phyloP scores from a whole-genome alignment of 2,329 filamentous ascomycete species.

The Aureobasidium sp. region DNA sequence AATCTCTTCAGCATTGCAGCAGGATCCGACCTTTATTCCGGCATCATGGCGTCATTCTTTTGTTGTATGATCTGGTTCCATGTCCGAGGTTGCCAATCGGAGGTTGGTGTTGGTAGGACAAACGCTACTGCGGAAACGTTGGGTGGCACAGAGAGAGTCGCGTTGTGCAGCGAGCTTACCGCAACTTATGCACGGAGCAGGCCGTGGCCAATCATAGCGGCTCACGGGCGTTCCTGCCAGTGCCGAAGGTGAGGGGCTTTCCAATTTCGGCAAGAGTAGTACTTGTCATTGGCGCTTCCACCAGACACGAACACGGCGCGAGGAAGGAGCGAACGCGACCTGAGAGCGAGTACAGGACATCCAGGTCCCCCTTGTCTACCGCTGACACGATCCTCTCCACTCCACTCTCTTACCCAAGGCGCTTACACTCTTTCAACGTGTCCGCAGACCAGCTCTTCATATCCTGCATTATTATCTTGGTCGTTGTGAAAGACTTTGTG shows the following conservation, averaged over 20 bases:
- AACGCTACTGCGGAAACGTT: not conserved
- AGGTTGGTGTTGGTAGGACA: slow-evolving; percentile 8
- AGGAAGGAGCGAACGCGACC: slow-evolving; percentile 8
- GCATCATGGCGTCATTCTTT: not conserved
- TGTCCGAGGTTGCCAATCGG: not conserved
- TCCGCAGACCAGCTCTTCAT: not conserved
- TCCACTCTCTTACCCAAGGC: not conserved
- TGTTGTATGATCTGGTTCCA: not conserved
- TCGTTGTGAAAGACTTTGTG: not conserved
- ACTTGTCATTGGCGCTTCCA: not conserved
- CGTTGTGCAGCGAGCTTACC: not conserved
- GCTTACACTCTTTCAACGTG: slow-evolving; percentile 2
- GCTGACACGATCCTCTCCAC: not conserved
- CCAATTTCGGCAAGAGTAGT: slow-evolving; percentile 6
- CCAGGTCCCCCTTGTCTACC: slow-evolving; percentile 1
- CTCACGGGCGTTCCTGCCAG: not conserved
- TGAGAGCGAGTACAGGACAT: not conserved
- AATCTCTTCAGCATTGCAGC: not conserved
- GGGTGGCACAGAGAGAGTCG: not conserved
- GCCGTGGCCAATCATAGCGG: not conserved
- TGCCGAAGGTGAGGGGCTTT: not conserved
- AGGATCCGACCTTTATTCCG: not conserved
- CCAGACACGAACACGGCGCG: not conserved
- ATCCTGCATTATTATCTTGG: not conserved
- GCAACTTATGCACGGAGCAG: not conserved